Evolutionary conservation across 2,329 filamentous ascomycete genomes (phyloP).

Genomic region (Fusarium anguioides): DNA sequence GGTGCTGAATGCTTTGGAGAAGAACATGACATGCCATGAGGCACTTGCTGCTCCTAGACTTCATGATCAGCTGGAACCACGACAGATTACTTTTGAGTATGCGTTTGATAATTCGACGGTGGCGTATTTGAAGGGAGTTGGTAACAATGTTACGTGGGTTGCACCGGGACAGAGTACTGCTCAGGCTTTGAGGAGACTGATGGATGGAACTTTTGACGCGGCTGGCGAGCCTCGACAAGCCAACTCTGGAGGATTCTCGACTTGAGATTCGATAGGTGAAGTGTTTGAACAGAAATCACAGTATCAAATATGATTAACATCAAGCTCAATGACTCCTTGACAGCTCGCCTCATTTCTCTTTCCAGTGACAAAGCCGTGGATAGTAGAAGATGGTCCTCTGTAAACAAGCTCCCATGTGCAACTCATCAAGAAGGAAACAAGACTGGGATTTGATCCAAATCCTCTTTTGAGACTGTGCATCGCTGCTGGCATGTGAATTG

Average conservation of each 20-base stretch:
- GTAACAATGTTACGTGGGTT: slow-evolving; percentile 81
- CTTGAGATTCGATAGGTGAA: not conserved
- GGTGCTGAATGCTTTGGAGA: slow-evolving; percentile 79
- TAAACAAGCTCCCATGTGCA: too few relatives aligned
- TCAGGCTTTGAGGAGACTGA: slow-evolving; percentile 74
- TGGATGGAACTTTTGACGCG: slow-evolving; percentile 78
- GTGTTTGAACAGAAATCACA: too few relatives aligned
- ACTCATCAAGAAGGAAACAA: too few relatives aligned
- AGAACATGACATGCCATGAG: slow-evolving; percentile 66
- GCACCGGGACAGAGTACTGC: slow-evolving; percentile 74
- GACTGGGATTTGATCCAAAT: too few relatives aligned
- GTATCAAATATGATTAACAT: too few relatives aligned
- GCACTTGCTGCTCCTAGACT: slow-evolving; percentile 76
- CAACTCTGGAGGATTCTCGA: slow-evolving; percentile 74
- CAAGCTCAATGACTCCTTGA: too few relatives aligned
- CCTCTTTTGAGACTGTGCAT: too few relatives aligned
- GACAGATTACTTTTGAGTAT: slow-evolving; percentile 76
- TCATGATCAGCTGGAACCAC: slow-evolving; percentile 85
- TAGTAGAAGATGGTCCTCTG: too few relatives aligned
- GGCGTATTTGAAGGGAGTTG: slow-evolving; percentile 71
- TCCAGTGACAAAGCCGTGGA: too few relatives aligned
- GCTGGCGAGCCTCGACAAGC: slow-evolving; percentile 84
- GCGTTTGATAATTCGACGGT: slow-evolving; percentile 76
- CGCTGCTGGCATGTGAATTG: too few relatives aligned
- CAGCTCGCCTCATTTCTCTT: too few relatives aligned